Evolutionary conservation across 768 basidiomycete species (phyloP).

Genomic region (Russula sp.): DNA sequence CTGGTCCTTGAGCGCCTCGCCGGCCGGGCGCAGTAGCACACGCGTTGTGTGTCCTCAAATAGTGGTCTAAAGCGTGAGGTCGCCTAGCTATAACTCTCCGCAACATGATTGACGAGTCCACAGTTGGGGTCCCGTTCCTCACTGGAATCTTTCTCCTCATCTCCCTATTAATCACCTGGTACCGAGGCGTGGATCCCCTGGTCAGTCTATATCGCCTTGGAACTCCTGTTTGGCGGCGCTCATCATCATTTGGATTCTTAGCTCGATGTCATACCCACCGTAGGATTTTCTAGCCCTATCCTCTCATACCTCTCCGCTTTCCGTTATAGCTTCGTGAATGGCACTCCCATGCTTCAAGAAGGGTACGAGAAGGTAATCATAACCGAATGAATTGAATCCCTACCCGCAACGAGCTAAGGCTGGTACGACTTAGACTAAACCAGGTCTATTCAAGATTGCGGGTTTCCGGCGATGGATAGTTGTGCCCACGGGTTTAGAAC

Average conservation of each 20-base stretch:
- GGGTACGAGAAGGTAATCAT: conserved; percentile 5
- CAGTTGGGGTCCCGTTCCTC: not conserved
- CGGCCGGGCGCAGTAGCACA: too few species aligned
- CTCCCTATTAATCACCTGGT: not conserved
- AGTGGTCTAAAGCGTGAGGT: too few species aligned
- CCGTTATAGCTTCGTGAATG: not conserved
- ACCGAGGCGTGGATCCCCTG: not conserved
- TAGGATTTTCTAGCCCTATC: conserved; percentile 25
- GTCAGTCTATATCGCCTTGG: not conserved
- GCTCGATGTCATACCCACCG: conserved; percentile 26
- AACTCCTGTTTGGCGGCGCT: too few species aligned
- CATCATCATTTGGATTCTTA: not conserved
- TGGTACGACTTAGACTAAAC: conserved; percentile 21
- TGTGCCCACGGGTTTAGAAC: conserved; percentile 27
- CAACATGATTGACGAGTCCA: not conserved
- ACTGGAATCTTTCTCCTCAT: not conserved
- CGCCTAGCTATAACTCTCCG: not conserved
- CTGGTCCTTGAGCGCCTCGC: too few species aligned
- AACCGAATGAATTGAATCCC: not conserved
- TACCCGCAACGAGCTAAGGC: not conserved
- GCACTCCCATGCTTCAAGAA: not conserved
- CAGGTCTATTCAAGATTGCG: conserved; percentile 29
- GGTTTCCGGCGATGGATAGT: conserved; percentile 33
- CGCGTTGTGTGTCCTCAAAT: too few species aligned
- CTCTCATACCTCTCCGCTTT: conserved; percentile 24